phyloP scores from a whole-genome alignment of 495 filamentous ascomycete genomes.

The Xylaria venustula region DNA sequence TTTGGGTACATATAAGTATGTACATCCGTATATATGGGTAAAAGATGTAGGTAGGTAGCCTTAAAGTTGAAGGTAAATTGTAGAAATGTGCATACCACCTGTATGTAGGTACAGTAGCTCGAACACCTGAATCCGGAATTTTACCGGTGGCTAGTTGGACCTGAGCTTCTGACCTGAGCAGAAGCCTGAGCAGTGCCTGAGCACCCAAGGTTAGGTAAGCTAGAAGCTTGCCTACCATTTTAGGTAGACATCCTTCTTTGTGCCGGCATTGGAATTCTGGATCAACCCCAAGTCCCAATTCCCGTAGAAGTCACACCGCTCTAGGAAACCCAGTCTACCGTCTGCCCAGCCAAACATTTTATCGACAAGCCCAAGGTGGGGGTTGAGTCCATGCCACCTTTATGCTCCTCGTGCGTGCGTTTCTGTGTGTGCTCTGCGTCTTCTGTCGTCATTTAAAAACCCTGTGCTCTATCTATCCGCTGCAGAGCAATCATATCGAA shows the following conservation, averaged over 20 bases:
- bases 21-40: too few species aligned
- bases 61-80: too few species aligned
- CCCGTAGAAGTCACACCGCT: slow-evolving; percentile 2
- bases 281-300: neutral
- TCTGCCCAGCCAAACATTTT: slow-evolving; percentile 5
- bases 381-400: slow-evolving; percentile 14
- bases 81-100: too few species aligned
- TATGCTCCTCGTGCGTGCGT: neutral
- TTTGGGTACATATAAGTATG: too few species aligned
- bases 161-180: too few species aligned
- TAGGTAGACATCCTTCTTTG: neutral
- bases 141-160: too few species aligned
- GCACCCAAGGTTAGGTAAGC: neutral
- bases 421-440: slow-evolving; percentile 22
- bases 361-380: slow-evolving; percentile 12
- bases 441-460: slow-evolving; percentile 13
- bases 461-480: neutral
- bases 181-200: too few species aligned
- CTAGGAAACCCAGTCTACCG: neutral
- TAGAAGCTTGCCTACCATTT: neutral
- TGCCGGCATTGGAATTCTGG: neutral
- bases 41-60: too few species aligned
- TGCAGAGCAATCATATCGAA: neutral
- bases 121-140: too few species aligned
- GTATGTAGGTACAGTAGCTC: too few species aligned